Percentiles rank a stretch among this genome's conserved stretches.
phyloP scores from a whole-genome alignment of 345 rosid genomes.

The Crucihimalaya himalaica region DNA sequence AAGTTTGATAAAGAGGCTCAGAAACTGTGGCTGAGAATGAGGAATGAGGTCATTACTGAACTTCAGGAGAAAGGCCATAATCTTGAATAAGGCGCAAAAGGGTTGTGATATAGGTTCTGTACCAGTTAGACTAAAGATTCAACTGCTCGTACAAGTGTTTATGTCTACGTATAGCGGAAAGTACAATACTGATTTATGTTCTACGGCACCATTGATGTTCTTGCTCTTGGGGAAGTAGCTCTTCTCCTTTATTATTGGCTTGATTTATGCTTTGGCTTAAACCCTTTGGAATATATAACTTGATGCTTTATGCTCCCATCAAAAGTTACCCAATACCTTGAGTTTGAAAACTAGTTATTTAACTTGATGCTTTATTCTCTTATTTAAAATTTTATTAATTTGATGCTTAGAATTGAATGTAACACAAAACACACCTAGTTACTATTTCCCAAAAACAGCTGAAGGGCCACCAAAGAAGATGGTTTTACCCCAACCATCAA shows the following conservation, averaged over 20 bases:
- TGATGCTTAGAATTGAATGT: too few relatives aligned
- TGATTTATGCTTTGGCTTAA: conserved; percentile 7
- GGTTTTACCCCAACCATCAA: background rate
- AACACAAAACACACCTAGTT: too few relatives aligned
- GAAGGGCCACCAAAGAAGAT: background rate
- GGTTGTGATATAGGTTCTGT: conserved; percentile 13
- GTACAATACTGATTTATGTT: conserved; percentile 4
- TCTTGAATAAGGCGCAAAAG: conserved; percentile 50
- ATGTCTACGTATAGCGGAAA: background rate
- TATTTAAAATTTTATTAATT: too few relatives aligned
- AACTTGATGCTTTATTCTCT: too few relatives aligned
- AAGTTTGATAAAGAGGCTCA: conserved; percentile 73
- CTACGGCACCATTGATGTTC: conserved; percentile 15
- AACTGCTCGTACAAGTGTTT: conserved; percentile 7
- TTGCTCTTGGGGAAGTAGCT: background rate
- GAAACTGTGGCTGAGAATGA: conserved; percentile 86
- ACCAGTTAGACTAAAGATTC: background rate
- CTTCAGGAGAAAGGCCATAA: conserved; percentile 82
- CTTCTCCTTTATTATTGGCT: conserved; percentile 11
- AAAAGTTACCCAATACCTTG: background rate
- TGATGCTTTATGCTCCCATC: conserved; percentile 10
- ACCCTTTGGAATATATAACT: background rate
- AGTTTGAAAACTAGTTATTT: too few relatives aligned
- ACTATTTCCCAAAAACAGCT: background rate
- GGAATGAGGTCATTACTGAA: conserved; percentile 82